Conservation (phyloP, 2,329 filamentous ascomycete genomes). For the Penicillium sp. region DNA sequence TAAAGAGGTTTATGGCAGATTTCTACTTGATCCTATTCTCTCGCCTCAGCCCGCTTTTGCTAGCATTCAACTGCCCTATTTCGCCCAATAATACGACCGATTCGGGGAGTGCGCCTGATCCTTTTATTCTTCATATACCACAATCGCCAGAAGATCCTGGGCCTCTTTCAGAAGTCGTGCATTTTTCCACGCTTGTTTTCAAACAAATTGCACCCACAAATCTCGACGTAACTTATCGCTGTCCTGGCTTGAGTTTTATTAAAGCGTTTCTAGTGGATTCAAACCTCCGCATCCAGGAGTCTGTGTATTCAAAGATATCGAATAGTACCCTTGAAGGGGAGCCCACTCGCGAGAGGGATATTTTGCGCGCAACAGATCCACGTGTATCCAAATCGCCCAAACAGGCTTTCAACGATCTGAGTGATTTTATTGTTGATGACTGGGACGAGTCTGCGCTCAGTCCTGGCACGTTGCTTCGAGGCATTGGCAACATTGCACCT, state of each 20-base stretch:
- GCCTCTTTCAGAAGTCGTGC: slow-evolving; percentile 12
- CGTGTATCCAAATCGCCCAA: slow-evolving; percentile 19
- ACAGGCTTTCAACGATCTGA: slow-evolving; percentile 18
- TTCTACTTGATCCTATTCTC: slow-evolving; percentile 48
- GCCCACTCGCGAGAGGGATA: slow-evolving; percentile 21
- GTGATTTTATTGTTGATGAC: slow-evolving; percentile 46
- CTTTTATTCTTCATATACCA: slow-evolving; percentile 39
- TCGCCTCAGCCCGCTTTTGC: slow-evolving; percentile 39
- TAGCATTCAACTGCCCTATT: slow-evolving; percentile 38
- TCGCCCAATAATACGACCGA: slow-evolving; percentile 28
- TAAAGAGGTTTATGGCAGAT: slow-evolving; percentile 29
- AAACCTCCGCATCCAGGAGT: slow-evolving; percentile 40
- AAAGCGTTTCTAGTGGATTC: slow-evolving; percentile 44
- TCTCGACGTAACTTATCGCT: slow-evolving; percentile 23
- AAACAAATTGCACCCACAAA: slow-evolving; percentile 33
- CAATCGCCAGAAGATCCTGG: slow-evolving; percentile 18
- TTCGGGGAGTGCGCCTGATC: slow-evolving; percentile 36
- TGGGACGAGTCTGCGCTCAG: slow-evolving; percentile 35
- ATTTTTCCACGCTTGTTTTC: slow-evolving; percentile 41
- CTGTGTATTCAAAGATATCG: slow-evolving; percentile 33
- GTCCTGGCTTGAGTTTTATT: slow-evolving; percentile 33
- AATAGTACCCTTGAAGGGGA: slow-evolving; percentile 19
- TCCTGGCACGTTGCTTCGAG: slow-evolving; percentile 8
- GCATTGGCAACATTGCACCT: slow-evolving; percentile 17
- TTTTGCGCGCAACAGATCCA: slow-evolving; percentile 31